Evolutionary conservation across 208 protist genomes (phyloP).

Genomic region (Entamoeba nuttalli): DNA sequence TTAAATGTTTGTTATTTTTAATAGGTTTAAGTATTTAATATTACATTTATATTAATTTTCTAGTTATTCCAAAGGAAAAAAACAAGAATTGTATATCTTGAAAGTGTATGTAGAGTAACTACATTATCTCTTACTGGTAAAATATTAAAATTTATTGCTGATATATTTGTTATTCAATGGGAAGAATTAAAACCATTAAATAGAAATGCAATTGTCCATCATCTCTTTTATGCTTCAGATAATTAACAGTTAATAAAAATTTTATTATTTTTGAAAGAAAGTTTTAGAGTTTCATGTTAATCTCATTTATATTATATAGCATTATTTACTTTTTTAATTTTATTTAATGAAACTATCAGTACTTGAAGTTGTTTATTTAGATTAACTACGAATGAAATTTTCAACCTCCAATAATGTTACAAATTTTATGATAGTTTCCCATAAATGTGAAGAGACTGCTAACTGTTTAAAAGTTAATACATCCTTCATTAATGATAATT

Average conservation of each 20-base stretch:
- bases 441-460: neutral
- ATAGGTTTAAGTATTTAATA: neutral
- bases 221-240: neutral
- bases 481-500: neutral
- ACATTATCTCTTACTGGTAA: neutral
- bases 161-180: constrained; percentile 1
- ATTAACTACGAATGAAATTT: neutral
- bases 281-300: too few species aligned
- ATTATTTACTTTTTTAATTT: too few species aligned
- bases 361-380: neutral
- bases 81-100: neutral
- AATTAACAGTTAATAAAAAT: too few species aligned
- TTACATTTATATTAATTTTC: neutral
- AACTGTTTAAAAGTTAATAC: neutral
- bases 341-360: neutral
- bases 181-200: neutral
- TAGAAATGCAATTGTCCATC: neutral
- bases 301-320: too few species aligned
- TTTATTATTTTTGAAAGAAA: too few species aligned
- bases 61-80: neutral
- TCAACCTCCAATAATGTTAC: neutral
- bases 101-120: neutral
- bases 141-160: neutral
- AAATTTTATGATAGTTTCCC: neutral
- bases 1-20: neutral